A percentile compares a stretch with the other conserved stretches of the same genome.
Conservation (phyloP, 108 stramenopile species). For the Cylindrotheca fusiformis region DNA sequence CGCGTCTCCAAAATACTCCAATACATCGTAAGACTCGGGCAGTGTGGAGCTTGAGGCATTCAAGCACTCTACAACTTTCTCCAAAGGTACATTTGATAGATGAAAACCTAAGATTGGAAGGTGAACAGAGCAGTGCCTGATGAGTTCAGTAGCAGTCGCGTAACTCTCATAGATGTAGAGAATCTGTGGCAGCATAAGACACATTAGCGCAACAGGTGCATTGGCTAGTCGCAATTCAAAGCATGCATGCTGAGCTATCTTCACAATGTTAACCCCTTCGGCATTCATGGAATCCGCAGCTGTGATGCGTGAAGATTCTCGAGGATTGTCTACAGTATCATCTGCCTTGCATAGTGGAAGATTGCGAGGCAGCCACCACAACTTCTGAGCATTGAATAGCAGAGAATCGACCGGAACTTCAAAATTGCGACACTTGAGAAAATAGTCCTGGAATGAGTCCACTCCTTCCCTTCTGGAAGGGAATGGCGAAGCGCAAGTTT, state of each 20-base stretch:
- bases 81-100: conserved; percentile 18
- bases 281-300: background rate
- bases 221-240: conserved; percentile 47
- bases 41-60: conserved; percentile 41
- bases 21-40: conserved; percentile 37
- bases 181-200: conserved; percentile 51
- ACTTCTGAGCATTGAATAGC: conserved; percentile 35
- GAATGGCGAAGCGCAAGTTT: conserved; percentile 32
- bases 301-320: background rate
- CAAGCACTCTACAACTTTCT: conserved; percentile 20
- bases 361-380: conserved; percentile 38
- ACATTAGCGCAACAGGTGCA: conserved; percentile 38
- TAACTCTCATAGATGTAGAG: conserved; percentile 35
- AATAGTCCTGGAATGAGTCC: conserved; percentile 45
- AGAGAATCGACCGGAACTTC: conserved; percentile 12
- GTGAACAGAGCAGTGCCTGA: conserved; percentile 28
- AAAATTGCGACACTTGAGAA: conserved; percentile 7
- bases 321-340: no score
- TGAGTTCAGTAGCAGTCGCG: conserved; percentile 28
- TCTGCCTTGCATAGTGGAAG: background rate
- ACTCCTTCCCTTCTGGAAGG: conserved; percentile 22
- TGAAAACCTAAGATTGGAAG: conserved; percentile 32
- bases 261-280: conserved; percentile 16
- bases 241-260: conserved; percentile 40
- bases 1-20: conserved; percentile 63